A percentile compares a stretch with the other conserved stretches of the same genome.
phyloP scores from a whole-genome alignment of 2,329 filamentous ascomycete genomes.

The Ambrosiella cleistominuta region DNA sequence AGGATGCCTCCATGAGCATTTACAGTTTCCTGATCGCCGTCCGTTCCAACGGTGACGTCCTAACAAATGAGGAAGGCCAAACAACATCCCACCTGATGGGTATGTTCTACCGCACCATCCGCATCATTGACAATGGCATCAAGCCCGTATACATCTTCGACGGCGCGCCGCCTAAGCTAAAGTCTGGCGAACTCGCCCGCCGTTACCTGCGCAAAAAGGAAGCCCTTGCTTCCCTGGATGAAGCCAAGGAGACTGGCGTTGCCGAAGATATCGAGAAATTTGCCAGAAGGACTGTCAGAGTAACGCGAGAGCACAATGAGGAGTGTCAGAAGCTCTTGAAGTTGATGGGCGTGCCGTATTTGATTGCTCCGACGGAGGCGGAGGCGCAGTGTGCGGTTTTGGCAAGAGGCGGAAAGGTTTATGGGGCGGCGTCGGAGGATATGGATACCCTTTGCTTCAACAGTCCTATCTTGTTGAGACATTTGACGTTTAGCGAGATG shows the following conservation, averaged over 20 bases:
- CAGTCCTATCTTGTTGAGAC: conserved; percentile 72
- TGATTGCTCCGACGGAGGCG: conserved; percentile 88
- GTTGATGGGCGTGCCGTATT: conserved; percentile 91
- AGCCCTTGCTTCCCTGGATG: conserved; percentile 74
- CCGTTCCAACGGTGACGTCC: conserved; percentile 86
- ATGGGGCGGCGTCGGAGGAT: conserved; percentile 89
- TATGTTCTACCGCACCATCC: conserved; percentile 96
- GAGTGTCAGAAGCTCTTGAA: conserved; percentile 84
- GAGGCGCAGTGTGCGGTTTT: conserved; percentile 91
- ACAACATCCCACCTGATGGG: conserved; percentile 98
- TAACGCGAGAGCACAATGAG: conserved; percentile 90
- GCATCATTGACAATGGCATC: conserved; percentile 97
- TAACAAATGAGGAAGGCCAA: conserved; percentile 87
- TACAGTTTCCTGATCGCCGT: conserved; percentile 98
- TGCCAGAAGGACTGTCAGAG: conserved; percentile 75
- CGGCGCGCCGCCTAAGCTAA: conserved; percentile 88
- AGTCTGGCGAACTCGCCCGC: conserved; percentile 91
- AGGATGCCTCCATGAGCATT: conserved; percentile 86
- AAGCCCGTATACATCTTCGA: conserved; percentile 98
- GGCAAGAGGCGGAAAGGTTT: conserved; percentile 83
- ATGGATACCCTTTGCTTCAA: conserved; percentile 98
- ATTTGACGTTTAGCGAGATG: conserved; percentile 94
- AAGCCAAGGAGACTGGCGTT: conserved; percentile 92
- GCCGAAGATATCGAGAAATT: conserved; percentile 98
- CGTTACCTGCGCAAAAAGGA: conserved; percentile 90